Conservation (phyloP, 176 grass and related monocot genomes). For the Cocos nucifera region DNA sequence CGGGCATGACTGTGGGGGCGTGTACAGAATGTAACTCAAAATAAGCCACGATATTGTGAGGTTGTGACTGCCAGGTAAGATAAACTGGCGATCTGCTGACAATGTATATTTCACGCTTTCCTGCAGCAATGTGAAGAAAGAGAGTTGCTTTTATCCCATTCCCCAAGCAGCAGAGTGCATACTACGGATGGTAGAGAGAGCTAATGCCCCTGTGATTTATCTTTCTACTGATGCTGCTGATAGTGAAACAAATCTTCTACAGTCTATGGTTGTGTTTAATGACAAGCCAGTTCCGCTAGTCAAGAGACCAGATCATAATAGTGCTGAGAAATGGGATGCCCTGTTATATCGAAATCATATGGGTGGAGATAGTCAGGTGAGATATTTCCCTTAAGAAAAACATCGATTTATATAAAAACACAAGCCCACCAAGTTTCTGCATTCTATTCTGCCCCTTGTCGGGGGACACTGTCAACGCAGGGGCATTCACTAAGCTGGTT, state of each 20-base stretch:
- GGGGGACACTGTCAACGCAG: neutral
- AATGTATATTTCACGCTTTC: conserved; percentile 3
- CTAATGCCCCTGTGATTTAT: conserved; percentile 69
- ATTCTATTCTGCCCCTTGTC: neutral
- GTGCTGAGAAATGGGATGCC: conserved; percentile 83
- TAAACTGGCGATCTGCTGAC: conserved; percentile 2
- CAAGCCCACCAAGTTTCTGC: too few relatives aligned
- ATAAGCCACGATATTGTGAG: too few relatives aligned
- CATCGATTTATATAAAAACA: too few relatives aligned
- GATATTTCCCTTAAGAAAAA: neutral
- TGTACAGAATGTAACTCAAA: too few relatives aligned
- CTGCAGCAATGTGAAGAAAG: conserved; percentile 78
- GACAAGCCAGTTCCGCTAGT: conserved; percentile 71
- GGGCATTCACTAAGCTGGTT: neutral
- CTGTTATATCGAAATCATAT: conserved; percentile 77
- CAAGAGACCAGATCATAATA: conserved; percentile 67
- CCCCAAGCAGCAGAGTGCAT: conserved; percentile 93
- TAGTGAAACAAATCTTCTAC: conserved; percentile 63
- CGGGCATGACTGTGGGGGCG: too few relatives aligned
- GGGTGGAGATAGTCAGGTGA: conserved; percentile 60
- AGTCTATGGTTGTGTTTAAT: conserved; percentile 55
- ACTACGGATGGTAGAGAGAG: conserved; percentile 46
- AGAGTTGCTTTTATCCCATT: conserved; percentile 92
- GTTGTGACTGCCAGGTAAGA: neutral
- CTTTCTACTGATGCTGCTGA: conserved; percentile 85